These are phyloP conservation scores for Phytophthora foliorum DNA, from an alignment of 352 stramenopile species.

Conservation along the genomic window DNA sequence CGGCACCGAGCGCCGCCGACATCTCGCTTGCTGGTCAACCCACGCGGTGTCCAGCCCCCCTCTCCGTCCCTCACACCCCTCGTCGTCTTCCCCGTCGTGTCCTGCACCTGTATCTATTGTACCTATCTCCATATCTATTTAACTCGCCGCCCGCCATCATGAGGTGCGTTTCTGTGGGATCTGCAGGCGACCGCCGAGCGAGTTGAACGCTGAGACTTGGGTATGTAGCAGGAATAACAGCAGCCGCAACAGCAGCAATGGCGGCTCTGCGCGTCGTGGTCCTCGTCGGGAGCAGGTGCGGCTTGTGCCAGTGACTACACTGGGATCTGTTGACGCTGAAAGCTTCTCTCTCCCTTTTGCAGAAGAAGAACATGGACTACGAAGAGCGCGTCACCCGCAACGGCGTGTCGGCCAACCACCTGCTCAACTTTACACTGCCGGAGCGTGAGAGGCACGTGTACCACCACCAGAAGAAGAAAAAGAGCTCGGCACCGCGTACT, in stretches of 20 bases:
- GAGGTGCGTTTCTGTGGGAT: slow-evolving; percentile 45
- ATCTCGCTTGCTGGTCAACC: slow-evolving; percentile 19
- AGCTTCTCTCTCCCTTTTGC: slow-evolving; percentile 1
- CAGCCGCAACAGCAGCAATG: slow-evolving; percentile 38
- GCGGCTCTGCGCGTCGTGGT: slow-evolving; percentile 36
- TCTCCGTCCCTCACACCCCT: background rate
- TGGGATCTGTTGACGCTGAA: slow-evolving; percentile 18
- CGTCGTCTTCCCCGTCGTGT: slow-evolving; percentile 20
- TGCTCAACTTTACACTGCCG: slow-evolving; percentile 87
- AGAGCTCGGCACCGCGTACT: slow-evolving; percentile 68
- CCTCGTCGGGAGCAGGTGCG: slow-evolving; percentile 52
- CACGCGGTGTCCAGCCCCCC: slow-evolving; percentile 13
- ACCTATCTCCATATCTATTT: slow-evolving; percentile 51
- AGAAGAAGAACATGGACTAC: slow-evolving; percentile 68
- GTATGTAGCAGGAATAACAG: slow-evolving; percentile 39
- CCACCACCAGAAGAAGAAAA: slow-evolving; percentile 71
- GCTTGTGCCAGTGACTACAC: background rate
- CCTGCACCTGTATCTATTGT: slow-evolving; percentile 32
- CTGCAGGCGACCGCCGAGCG: background rate
- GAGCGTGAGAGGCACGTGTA: slow-evolving; percentile 66
- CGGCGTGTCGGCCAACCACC: slow-evolving; percentile 81
- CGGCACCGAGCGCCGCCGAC: slow-evolving; percentile 20
- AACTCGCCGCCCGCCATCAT: slow-evolving; percentile 40
- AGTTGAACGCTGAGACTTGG: slow-evolving; percentile 3
- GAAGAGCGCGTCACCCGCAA: slow-evolving; percentile 70